These are phyloP conservation scores for Asterella californica DNA, from an alignment of 225 moss, liverwort and hornwort genomes.

Conservation along the genomic window DNA sequence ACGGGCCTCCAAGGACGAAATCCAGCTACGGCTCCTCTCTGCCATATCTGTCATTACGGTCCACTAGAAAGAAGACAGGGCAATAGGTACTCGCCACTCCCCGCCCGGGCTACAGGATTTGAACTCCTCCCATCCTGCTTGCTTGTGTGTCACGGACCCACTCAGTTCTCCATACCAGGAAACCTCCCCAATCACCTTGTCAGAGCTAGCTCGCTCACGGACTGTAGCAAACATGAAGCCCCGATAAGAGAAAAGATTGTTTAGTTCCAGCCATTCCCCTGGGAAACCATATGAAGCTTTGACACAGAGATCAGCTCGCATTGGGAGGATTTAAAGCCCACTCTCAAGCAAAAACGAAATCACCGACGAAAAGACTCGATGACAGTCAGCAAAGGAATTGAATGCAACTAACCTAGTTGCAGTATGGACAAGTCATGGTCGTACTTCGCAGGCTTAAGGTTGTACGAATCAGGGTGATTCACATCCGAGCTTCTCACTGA, in stretches of 20 bases:
- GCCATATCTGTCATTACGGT: slow-evolving; percentile 18
- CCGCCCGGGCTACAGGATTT: background rate
- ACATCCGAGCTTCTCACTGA: slow-evolving; percentile 2
- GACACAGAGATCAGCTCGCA: background rate
- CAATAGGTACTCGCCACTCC: background rate
- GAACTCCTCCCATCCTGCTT: background rate
- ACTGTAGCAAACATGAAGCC: background rate
- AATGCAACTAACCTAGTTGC: background rate
- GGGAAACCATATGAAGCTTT: no score
- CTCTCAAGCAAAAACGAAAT: background rate
- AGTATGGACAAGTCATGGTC: background rate
- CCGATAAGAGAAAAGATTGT: background rate
- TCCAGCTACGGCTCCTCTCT: slow-evolving; percentile 21
- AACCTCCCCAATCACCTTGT: slow-evolving; percentile 1
- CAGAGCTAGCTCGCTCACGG: background rate
- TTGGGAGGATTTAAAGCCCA: background rate
- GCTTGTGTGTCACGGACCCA: background rate
- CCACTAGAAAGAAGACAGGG: background rate
- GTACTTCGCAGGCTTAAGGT: background rate
- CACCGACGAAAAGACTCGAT: background rate
- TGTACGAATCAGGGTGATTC: background rate
- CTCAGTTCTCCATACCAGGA: background rate
- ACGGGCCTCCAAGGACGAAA: slow-evolving; percentile 26
- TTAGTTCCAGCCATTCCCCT: no score
- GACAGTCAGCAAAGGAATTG: background rate